These are phyloP conservation scores for Ophiostoma montium DNA, from an alignment of 2,329 filamentous ascomycete genomes.

Conservation along the genomic window DNA sequence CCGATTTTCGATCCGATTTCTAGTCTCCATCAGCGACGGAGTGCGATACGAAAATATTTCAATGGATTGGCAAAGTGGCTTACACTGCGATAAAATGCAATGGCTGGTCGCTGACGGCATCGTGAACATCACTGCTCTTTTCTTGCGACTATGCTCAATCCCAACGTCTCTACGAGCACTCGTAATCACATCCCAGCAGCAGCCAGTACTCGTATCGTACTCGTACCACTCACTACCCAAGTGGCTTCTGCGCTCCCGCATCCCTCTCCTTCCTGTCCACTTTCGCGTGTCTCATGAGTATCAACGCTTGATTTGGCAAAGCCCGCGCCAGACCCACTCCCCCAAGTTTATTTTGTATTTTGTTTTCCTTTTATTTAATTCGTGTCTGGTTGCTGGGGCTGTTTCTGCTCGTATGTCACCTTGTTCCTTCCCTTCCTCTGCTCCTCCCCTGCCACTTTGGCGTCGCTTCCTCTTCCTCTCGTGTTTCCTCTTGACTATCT, in stretches of 20 bases:
- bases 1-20: no score
- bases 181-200: no score
- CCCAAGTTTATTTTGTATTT: background rate
- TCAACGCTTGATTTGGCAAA: slow-evolving; percentile 7
- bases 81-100: no score
- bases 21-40: background rate
- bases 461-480: slow-evolving; percentile 3
- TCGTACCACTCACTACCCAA: no score
- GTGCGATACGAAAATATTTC: no score
- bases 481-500: background rate
- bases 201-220: no score
- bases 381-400: slow-evolving; percentile 7
- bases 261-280: background rate
- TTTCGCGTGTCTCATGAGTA: background rate
- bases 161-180: no score
- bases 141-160: no score
- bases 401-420: slow-evolving; percentile 1
- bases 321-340: slow-evolving; percentile 1
- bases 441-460: slow-evolving; percentile 1
- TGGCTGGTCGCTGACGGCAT: no score
- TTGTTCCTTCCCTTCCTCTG: background rate
- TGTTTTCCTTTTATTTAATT: background rate
- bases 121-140: no score
- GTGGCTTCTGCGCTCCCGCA: background rate
- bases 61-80: no score